These are phyloP conservation scores for Umbelopsis ramanniana DNA, from an alignment of 192 early-diverging fungal species.

Conservation along the genomic window DNA sequence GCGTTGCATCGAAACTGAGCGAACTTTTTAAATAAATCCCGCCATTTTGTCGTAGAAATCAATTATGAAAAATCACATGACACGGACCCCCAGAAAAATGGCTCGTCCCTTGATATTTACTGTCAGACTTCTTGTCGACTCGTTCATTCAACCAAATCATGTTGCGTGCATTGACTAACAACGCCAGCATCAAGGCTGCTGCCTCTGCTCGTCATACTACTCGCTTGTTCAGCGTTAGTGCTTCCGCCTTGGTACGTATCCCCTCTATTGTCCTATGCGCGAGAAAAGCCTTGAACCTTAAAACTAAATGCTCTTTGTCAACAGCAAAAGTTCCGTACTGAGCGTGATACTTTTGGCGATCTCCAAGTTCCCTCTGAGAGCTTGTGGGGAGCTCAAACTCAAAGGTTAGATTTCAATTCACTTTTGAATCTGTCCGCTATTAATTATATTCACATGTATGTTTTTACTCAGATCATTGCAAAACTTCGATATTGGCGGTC, in stretches of 20 bases:
- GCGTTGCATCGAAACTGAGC: too few species aligned
- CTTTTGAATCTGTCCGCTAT: not conserved
- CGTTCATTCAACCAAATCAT: slow-evolving; percentile 20
- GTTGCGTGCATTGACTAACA: slow-evolving; percentile 37
- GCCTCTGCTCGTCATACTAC: slow-evolving; percentile 16
- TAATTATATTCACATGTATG: slow-evolving; percentile 9
- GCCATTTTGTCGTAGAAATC: too few species aligned
- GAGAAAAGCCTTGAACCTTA: not conserved
- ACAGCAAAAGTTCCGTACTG: slow-evolving; percentile 71
- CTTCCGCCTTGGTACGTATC: slow-evolving; percentile 37
- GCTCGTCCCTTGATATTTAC: too few species aligned
- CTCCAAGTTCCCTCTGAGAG: slow-evolving; percentile 93
- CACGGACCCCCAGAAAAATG: too few species aligned
- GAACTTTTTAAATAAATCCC: too few species aligned
- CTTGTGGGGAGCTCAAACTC: slow-evolving; percentile 98
- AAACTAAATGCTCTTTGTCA: slow-evolving; percentile 3
- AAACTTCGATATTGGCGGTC: slow-evolving; percentile 98
- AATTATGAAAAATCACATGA: too few species aligned
- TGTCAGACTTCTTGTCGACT: not conserved
- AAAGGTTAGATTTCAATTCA: slow-evolving; percentile 60
- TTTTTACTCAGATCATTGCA: slow-evolving; percentile 71
- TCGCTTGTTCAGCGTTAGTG: slow-evolving; percentile 40
- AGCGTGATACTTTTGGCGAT: slow-evolving; percentile 93
- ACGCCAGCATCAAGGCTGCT: slow-evolving; percentile 28
- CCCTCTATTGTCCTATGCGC: not conserved